phyloP scores from a whole-genome alignment of 768 basidiomycete genomes.

The Lyophyllum semitale region DNA sequence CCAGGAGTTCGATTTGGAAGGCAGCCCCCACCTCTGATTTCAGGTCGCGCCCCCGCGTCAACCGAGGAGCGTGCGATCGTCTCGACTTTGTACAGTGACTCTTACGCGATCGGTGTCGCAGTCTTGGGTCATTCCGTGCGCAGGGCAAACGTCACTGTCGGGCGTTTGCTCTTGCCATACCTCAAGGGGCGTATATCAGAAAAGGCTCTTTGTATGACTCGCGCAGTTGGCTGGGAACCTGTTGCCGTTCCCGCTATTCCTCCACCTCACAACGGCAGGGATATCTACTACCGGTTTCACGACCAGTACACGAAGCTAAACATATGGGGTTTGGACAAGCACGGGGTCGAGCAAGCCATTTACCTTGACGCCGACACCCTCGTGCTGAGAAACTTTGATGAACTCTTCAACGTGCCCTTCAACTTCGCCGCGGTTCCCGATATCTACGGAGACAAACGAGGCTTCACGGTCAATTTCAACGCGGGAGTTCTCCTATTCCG shows the following conservation, averaged over 20 bases:
- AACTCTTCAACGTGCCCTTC: constrained; percentile 44
- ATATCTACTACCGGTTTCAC: constrained; percentile 32
- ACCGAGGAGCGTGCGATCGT: constrained; percentile 21
- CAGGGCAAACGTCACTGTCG: constrained; percentile 23
- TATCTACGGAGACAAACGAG: constrained; percentile 29
- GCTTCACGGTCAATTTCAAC: constrained; percentile 39
- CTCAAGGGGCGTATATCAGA: constrained; percentile 34
- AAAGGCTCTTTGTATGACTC: constrained; percentile 38
- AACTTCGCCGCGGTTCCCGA: constrained; percentile 43
- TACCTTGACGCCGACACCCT: constrained; percentile 48
- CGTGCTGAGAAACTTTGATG: constrained; percentile 42
- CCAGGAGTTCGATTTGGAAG: constrained; percentile 5
- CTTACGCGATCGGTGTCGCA: constrained; percentile 26
- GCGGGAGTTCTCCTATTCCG: constrained; percentile 39
- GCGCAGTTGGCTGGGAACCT: constrained; percentile 38
- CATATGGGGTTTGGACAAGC: constrained; percentile 36
- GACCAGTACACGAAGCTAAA: constrained; percentile 48
- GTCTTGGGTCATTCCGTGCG: constrained; percentile 29
- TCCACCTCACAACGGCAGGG: constrained; percentile 39
- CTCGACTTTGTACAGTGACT: constrained; percentile 29
- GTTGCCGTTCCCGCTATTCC: constrained; percentile 35
- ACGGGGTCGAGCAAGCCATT: constrained; percentile 33
- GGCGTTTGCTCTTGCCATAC: constrained; percentile 27
- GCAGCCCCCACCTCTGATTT: constrained; percentile 16
- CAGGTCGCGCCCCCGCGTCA: not conserved